Base-by-base conservation (phyloP, 2,329 filamentous ascomycete species). In the Scedosporium dehoogii region DNA sequence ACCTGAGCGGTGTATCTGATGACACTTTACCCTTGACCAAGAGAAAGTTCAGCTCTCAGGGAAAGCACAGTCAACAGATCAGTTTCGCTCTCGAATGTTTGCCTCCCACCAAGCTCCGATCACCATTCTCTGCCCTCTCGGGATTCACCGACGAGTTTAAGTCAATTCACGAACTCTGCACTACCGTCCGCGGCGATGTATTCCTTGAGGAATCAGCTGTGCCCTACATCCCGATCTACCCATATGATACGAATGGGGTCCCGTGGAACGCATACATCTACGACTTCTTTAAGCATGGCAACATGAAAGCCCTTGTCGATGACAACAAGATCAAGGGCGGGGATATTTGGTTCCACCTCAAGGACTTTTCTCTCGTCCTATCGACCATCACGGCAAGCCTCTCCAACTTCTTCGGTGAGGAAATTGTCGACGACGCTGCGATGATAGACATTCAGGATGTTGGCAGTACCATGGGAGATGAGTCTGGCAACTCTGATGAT, bases 241-340 rank as follows among this genome's bases (percentile, higher is more conserved):
- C 84, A 0, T 75, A 85, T 27, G 82, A 87, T 61, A 76, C 79
- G 2, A 59, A 63, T 65, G 72, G 64, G 7, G 70, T 72, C 12
- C 81, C 81, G 0, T 77, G 85, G 64, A 90, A 90, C 66, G 85
- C 85, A 0, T 89, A 89, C 68, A 74, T 92, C 0, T 85, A 87
- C 64, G 88, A 92, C 71, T 93, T 92, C 73, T 92, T 84, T 78
- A 89, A 85, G 72, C 86, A 92, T 67, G 89, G 88, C 3, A 83
- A 87, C 68, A 71, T 86, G 23, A 70, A 77, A 1, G 81, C 84
- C 0, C 74, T 92, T 2, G 81, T 83, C 12, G 74, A 72, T 0
- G 87, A 85, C 33, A 92, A 93, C 69, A 78, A 81, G 2, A 85
- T 93, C 69, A 83, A 82, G 55, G 74, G 76, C 1, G 82, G 83